Base-by-base conservation (phyloP, 2,329 filamentous ascomycete species). In the Aspergillus ochraceus region DNA sequence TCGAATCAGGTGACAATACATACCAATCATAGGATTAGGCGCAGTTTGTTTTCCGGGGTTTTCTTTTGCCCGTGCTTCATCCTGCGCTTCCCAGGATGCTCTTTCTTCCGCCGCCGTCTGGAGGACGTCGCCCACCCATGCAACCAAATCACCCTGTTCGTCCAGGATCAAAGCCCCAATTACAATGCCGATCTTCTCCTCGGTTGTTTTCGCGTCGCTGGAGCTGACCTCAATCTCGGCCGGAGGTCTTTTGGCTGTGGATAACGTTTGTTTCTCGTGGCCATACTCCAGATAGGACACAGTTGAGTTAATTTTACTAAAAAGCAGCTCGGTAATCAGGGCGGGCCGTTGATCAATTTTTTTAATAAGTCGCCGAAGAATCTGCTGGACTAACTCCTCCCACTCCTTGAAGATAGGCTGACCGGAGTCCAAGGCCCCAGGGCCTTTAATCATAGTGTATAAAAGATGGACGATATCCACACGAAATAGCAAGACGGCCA, bases 251-350 rank as follows among this genome's bases (percentile, higher is more conserved):
- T 88, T 84, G 49, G 86, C 83, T n/a, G 83, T 80, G 20, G 84
- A 83, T 24, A 88, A 73, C 0, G 88, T 86, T 65, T 94, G 92
- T 70, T 88, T 91, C 69, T 97, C 92, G 67, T 91, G 90, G 0
- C 95, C 95, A 70, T 93, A 92, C 71, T 98, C 93, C 5, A 99
- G 83, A 72, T 92, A 98, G 76, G 90, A 91, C 0, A 92, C 84
- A 0, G 91, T 97, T 50, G 86, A 85, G 54, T 88, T 88, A 59
- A 92, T 90, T 76, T 99, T 99, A 74, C 91, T 96, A 76, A 99
- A 99, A 14, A 99, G 82, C 83, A 99, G 86, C 76, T 99, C 95
- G 0, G 96, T 89, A 53, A 96, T 84, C 46, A 97, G 81, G 63
- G 94, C 91, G 0, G 92, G 92, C 49, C 92, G 86, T 66, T 97